Conservation (phyloP, 805 yeast genomes). For the Metschnikowia santaceciliae region DNA sequence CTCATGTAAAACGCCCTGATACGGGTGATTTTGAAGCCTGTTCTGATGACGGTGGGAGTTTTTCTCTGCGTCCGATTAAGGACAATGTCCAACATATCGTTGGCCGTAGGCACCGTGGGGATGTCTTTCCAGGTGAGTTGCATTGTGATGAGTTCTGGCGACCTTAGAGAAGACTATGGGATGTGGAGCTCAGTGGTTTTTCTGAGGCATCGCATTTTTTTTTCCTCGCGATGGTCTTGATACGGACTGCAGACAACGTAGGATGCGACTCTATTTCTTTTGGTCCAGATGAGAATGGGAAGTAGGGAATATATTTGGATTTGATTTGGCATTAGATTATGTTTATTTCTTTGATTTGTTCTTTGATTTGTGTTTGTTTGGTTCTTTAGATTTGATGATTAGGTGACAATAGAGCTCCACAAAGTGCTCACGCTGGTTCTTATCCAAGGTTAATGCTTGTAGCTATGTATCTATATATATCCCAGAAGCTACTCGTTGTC, state of each 20-base stretch:
- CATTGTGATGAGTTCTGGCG: conserved; percentile 43
- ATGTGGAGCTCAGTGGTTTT: neutral
- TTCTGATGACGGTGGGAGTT: conserved; percentile 97
- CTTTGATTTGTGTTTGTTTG: no score
- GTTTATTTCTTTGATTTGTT: no score
- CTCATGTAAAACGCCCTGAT: conserved; percentile 97
- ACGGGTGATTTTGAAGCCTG: conserved; percentile 94
- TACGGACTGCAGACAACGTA: neutral
- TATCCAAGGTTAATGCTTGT: neutral
- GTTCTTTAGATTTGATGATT: no score
- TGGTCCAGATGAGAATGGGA: no score
- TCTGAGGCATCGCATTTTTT: conserved; percentile 13
- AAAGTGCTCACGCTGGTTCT: neutral
- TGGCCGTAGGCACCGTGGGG: conserved; percentile 88
- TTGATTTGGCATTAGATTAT: no score
- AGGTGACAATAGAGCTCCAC: no score
- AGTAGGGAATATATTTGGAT: no score
- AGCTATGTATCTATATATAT: neutral
- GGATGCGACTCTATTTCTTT: neutral
- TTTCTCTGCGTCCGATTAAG: conserved; percentile 97
- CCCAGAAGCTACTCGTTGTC: conserved; percentile 58
- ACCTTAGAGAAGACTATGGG: conserved; percentile 1
- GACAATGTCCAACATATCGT: conserved; percentile 93
- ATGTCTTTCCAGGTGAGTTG: conserved; percentile 98
- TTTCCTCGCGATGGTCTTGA: conserved; percentile 8